A percentile compares a stretch with the other conserved stretches of the same genome.
phyloP scores from a whole-genome alignment of 2,329 filamentous ascomycete species.

The Scopulariopsis brevicaulis region DNA sequence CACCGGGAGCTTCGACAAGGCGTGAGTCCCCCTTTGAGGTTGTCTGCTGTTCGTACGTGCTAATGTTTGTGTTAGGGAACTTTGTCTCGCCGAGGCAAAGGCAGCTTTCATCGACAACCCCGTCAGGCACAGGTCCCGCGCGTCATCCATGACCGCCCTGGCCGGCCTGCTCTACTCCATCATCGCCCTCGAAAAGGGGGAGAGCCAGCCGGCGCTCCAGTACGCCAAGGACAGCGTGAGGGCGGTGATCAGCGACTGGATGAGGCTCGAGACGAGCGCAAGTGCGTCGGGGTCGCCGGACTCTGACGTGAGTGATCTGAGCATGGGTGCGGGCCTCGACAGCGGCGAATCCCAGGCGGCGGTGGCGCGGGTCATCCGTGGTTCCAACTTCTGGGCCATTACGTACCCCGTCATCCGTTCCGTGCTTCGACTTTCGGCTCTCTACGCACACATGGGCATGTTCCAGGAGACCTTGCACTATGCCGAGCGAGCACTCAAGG shows the following conservation, averaged over 20 bases:
- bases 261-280: constrained; percentile 28
- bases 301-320: constrained; percentile 11
- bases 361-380: constrained; percentile 8
- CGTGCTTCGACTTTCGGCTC: constrained; percentile 60
- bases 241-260: constrained; percentile 43
- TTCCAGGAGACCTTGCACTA: constrained; percentile 85
- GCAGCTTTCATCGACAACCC: background rate
- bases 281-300: constrained; percentile 12
- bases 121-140: background rate
- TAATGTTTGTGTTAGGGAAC: background rate
- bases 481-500: constrained; percentile 69
- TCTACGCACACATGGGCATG: constrained; percentile 77
- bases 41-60: background rate
- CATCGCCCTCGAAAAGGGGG: constrained; percentile 51
- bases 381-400: constrained; percentile 67
- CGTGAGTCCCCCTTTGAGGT: constrained; percentile 20
- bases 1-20: constrained; percentile 54
- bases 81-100: background rate
- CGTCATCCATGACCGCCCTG: background rate
- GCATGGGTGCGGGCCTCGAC: background rate
- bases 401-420: constrained; percentile 62
- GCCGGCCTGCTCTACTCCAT: constrained; percentile 47
- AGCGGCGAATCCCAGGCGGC: background rate
- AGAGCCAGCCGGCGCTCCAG: constrained; percentile 43
- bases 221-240: constrained; percentile 47